phyloP scores from a whole-genome alignment of 192 early-diverging fungal genomes.

The Gaertneriomyces sp. region DNA sequence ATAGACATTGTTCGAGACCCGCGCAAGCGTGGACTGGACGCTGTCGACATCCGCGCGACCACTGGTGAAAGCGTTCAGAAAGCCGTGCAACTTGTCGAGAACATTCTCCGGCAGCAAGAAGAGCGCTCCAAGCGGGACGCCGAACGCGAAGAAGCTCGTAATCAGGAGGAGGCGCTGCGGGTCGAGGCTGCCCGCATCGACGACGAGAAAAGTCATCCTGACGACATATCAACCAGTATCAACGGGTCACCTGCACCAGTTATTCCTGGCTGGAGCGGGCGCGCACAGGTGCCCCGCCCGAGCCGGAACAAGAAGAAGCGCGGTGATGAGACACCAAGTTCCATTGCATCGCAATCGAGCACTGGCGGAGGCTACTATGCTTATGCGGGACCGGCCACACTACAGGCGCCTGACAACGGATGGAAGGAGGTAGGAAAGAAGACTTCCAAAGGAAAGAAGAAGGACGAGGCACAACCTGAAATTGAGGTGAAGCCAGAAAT shows the following conservation, averaged over 20 bases:
- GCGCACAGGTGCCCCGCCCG: slow-evolving; percentile 4
- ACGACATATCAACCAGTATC: no score
- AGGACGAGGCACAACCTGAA: slow-evolving; percentile 12
- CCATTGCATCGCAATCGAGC: background rate
- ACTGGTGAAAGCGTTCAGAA: slow-evolving; percentile 26
- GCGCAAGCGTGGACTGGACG: slow-evolving; percentile 12
- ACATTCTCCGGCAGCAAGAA: slow-evolving; percentile 34
- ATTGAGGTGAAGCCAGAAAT: slow-evolving; percentile 6
- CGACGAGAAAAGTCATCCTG: background rate
- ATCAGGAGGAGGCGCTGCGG: background rate
- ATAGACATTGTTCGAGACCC: slow-evolving; percentile 49
- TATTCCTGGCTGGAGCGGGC: slow-evolving; percentile 22
- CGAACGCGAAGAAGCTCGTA: slow-evolving; percentile 18
- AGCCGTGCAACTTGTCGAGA: slow-evolving; percentile 25
- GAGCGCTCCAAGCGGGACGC: slow-evolving; percentile 15
- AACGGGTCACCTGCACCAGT: background rate
- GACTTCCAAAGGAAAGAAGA: slow-evolving; percentile 32
- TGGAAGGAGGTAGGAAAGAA: slow-evolving; percentile 28
- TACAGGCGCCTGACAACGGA: slow-evolving; percentile 3
- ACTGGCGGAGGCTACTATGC: slow-evolving; percentile 9
- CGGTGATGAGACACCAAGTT: slow-evolving; percentile 17
- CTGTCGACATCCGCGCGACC: slow-evolving; percentile 34
- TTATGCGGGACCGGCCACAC: slow-evolving; percentile 3
- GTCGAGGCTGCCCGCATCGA: slow-evolving; percentile 27
- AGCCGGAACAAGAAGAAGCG: slow-evolving; percentile 10